phyloP scores from a whole-genome alignment of 352 stramenopile genomes.

The Phytopythium aichiense region DNA sequence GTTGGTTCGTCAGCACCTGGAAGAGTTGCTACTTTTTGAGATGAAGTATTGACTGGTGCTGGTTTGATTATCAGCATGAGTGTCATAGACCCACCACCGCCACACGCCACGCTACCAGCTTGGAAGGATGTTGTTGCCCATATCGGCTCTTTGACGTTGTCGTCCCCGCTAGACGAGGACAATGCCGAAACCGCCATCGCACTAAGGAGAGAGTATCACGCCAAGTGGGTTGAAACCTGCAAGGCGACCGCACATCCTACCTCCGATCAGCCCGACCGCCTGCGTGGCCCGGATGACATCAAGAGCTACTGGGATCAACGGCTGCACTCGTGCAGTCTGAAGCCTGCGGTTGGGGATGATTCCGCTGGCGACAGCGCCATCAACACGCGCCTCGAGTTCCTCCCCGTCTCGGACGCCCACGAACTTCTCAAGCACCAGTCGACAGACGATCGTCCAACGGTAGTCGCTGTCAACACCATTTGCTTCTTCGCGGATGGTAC shows the following conservation, averaged over 20 bases:
- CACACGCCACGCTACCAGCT: constrained; percentile 11
- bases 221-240: constrained; percentile 21
- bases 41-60: constrained; percentile 1
- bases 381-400: not conserved
- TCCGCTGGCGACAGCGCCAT: not conserved
- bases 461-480: constrained; percentile 64
- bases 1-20: constrained; percentile 3
- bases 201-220: constrained; percentile 25
- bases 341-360: not conserved
- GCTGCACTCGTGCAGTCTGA: not conserved
- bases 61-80: not conserved
- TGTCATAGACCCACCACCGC: constrained; percentile 3
- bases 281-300: not conserved
- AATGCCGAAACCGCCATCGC: constrained; percentile 19
- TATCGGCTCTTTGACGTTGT: constrained; percentile 21
- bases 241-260: not conserved
- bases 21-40: not conserved
- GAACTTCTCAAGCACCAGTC: constrained; percentile 24
- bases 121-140: constrained; percentile 19
- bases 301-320: not conserved
- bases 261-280: not conserved
- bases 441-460: constrained; percentile 13
- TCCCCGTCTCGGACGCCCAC: not conserved
- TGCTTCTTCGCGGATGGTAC: constrained; percentile 71
- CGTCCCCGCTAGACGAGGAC: constrained; percentile 18